Percentiles rank a stretch among this genome's conserved stretches.
phyloP scores from a whole-genome alignment of 2,329 filamentous ascomycete genomes.

The Spiromastix sp. region DNA sequence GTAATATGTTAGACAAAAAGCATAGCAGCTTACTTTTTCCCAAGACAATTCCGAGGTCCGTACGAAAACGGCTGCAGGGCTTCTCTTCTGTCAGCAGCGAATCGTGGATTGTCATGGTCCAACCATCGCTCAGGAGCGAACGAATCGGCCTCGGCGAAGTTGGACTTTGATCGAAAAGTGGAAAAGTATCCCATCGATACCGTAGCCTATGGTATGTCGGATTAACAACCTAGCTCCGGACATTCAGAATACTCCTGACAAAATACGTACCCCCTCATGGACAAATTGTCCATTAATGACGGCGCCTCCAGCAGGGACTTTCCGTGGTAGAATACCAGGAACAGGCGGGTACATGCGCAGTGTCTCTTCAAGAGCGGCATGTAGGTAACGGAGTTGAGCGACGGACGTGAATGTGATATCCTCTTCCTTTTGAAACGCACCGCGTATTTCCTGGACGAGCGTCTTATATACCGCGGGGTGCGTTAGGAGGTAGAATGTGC shows the following conservation, averaged over 20 bases:
- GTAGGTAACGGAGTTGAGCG: constrained; percentile 27
- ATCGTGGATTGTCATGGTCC: constrained; percentile 18
- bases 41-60: constrained; percentile 42
- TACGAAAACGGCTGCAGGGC: constrained; percentile 40
- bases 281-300: constrained; percentile 1
- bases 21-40: constrained; percentile 15
- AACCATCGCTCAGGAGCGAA: constrained; percentile 43
- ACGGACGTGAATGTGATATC: constrained; percentile 31
- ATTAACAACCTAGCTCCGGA: background rate
- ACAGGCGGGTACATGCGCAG: constrained; percentile 33
- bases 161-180: constrained; percentile 32
- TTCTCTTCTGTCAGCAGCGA: constrained; percentile 32
- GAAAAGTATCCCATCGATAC: constrained; percentile 37
- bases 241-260: background rate
- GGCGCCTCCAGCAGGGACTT: background rate
- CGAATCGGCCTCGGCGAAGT: constrained; percentile 36
- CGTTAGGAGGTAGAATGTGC: constrained; percentile 31
- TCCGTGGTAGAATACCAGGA: constrained; percentile 15
- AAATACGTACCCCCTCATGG: background rate
- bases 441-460: constrained; percentile 31
- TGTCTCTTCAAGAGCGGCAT: constrained; percentile 33
- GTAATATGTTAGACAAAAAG: background rate
- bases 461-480: constrained; percentile 22
- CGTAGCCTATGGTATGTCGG: constrained; percentile 24
- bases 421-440: constrained; percentile 22